A percentile compares a stretch with the other conserved stretches of the same genome.
Conservation (phyloP, 1,284 basidiomycete genomes). For the Trichosporon coremiiforme region DNA sequence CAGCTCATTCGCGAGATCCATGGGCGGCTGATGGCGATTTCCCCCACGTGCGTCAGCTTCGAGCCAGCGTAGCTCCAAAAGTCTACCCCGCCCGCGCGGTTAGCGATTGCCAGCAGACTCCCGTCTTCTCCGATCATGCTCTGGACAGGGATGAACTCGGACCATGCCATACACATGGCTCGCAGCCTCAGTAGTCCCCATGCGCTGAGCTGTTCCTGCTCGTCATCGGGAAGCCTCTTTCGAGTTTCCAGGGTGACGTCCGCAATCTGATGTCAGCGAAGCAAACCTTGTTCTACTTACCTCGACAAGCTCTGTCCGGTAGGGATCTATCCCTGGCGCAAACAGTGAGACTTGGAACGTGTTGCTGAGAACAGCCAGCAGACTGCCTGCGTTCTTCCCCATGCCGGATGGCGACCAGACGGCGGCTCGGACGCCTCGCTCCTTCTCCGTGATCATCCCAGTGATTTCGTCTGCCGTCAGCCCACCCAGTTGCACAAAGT, state of each 20-base stretch:
- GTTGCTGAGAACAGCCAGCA: conserved; percentile 41
- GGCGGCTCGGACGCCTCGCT: conserved; percentile 35
- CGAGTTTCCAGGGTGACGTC: conserved; percentile 40
- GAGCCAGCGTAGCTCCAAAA: conserved; percentile 39
- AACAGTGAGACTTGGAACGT: conserved; percentile 43
- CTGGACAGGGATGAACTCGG: conserved; percentile 27
- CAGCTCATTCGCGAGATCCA: conserved; percentile 32
- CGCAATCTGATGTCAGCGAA: conserved; percentile 35
- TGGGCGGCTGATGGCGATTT: conserved; percentile 16
- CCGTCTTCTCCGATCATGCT: conserved; percentile 38
- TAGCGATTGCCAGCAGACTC: conserved; percentile 45
- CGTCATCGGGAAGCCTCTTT: conserved; percentile 24
- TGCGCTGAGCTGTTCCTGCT: conserved; percentile 15
- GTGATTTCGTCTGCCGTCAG: conserved; percentile 39
- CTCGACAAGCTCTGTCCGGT: conserved; percentile 41
- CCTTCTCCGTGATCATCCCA: conserved; percentile 35
- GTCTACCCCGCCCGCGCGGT: conserved; percentile 40
- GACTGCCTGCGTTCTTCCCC: conserved; percentile 30
- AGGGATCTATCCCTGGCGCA: conserved; percentile 42
- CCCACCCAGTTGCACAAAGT: background rate
- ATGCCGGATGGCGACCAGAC: conserved; percentile 51
- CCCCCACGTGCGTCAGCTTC: conserved; percentile 5
- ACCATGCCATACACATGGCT: conserved; percentile 44
- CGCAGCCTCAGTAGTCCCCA: conserved; percentile 38
- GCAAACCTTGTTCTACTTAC: conserved; percentile 28